phyloP scores from a whole-genome alignment of 2,329 filamentous ascomycete species.

The Allantophomopsis cytisporea region DNA sequence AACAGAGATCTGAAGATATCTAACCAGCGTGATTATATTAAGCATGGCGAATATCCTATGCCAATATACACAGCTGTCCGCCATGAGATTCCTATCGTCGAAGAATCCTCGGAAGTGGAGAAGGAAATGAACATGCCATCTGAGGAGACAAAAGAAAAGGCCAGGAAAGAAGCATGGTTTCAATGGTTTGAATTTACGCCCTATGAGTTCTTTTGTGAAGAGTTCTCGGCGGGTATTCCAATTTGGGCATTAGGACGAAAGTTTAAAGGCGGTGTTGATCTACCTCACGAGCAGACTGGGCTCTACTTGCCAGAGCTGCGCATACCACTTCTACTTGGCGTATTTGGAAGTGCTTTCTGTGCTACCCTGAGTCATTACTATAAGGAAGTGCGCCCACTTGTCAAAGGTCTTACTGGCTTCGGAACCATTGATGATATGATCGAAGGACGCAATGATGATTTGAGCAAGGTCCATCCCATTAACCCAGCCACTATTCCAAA shows the following conservation, averaged over 20 bases:
- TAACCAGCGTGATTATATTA: conserved; percentile 64
- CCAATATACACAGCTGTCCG: conserved; percentile 94
- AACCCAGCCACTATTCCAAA: conserved; percentile 87
- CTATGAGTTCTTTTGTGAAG: conserved; percentile 92
- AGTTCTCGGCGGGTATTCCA: conserved; percentile 81
- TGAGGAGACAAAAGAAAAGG: conserved; percentile 34
- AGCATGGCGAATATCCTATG: conserved; percentile 68
- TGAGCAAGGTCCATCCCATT: conserved; percentile 88
- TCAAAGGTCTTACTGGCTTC: conserved; percentile 64
- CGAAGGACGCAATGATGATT: conserved; percentile 66
- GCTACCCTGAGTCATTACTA: conserved; percentile 95
- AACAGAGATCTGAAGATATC: conserved; percentile 81
- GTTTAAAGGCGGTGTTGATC: conserved; percentile 60
- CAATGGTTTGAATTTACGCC: conserved; percentile 97
- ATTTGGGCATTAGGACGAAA: conserved; percentile 84
- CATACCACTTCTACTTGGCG: conserved; percentile 72
- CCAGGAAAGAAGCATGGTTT: conserved; percentile 70
- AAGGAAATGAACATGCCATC: conserved; percentile 20
- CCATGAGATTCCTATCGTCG: conserved; percentile 74
- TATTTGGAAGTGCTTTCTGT: conserved; percentile 96
- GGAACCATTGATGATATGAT: conserved; percentile 69
- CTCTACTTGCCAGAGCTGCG: conserved; percentile 71
- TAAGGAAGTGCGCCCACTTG: conserved; percentile 74
- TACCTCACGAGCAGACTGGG: conserved; percentile 50
- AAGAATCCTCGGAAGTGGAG: conserved; percentile 23